A percentile compares a stretch with the other conserved stretches of the same genome.
These are phyloP conservation scores for Periconia sp. DNA, from an alignment of 2,329 filamentous ascomycete genomes.

Conservation along the genomic window DNA sequence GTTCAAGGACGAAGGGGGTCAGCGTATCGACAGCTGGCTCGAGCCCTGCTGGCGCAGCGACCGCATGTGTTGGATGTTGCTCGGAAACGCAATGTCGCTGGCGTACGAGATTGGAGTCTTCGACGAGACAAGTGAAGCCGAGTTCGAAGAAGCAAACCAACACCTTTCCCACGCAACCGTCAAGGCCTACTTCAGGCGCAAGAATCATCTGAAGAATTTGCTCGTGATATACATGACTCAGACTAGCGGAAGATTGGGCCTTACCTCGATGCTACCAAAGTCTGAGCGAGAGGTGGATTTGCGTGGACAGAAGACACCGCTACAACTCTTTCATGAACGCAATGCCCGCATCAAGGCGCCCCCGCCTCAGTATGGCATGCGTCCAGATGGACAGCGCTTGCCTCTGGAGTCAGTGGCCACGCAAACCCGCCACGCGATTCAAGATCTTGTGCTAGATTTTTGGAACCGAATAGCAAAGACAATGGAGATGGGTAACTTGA, in stretches of 20 bases:
- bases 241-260: conserved; percentile 87
- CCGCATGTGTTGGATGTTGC: conserved; percentile 96
- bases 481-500: conserved; percentile 89
- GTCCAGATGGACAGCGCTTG: conserved; percentile 42
- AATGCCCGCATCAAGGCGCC: conserved; percentile 41
- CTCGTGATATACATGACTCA: conserved; percentile 92
- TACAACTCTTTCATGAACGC: conserved; percentile 44
- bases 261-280: conserved; percentile 88
- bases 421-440: conserved; percentile 45
- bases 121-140: conserved; percentile 80
- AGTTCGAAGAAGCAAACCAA: conserved; percentile 52
- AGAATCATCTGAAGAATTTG: conserved; percentile 81
- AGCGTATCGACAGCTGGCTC: conserved; percentile 91
- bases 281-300: conserved; percentile 36
- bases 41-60: conserved; percentile 92
- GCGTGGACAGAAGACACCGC: conserved; percentile 32
- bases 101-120: conserved; percentile 96
- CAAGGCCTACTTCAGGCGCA: conserved; percentile 76
- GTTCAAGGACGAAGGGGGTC: conserved; percentile 72
- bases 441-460: conserved; percentile 73
- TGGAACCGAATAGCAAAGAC: conserved; percentile 94
- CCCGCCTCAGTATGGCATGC: conserved; percentile 42
- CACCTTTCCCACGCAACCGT: conserved; percentile 63
- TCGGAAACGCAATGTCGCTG: conserved; percentile 87
- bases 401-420: conserved; percentile 44